Evolutionary conservation across 768 basidiomycete genomes (phyloP).

Genomic region (Suillus plorans): DNA sequence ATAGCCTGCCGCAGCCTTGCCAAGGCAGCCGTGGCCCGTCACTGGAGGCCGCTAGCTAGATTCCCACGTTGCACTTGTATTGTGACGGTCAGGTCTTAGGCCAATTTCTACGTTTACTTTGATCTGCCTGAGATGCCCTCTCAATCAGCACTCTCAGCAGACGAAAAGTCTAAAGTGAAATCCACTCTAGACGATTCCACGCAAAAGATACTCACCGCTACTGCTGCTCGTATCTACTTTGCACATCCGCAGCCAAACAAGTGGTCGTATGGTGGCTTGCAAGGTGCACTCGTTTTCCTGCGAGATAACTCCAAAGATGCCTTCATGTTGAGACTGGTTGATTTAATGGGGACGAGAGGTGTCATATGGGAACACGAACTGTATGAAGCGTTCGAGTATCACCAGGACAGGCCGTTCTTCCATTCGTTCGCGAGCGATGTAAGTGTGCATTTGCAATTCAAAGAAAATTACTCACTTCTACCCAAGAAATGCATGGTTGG

Average conservation of each 20-base stretch:
- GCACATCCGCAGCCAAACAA: constrained; percentile 72
- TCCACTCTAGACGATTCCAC: constrained; percentile 49
- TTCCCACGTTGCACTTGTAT: constrained; percentile 1
- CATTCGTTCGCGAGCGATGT: constrained; percentile 93
- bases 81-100: constrained; percentile 4
- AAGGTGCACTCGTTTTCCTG: constrained; percentile 80
- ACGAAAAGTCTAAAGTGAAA: constrained; percentile 81
- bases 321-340: constrained; percentile 76
- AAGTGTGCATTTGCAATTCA: constrained; percentile 35
- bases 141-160: constrained; percentile 63
- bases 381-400: constrained; percentile 78
- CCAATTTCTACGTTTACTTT: neutral
- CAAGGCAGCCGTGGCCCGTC: no score
- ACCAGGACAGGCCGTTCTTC: constrained; percentile 86
- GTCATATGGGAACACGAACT: constrained; percentile 94
- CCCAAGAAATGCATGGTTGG: constrained; percentile 86
- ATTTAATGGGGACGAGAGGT: constrained; percentile 79
- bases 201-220: constrained; percentile 81
- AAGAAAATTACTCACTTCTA: constrained; percentile 3
- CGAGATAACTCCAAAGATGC: constrained; percentile 56
- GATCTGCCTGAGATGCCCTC: constrained; percentile 57
- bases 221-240: constrained; percentile 87
- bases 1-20: neutral
- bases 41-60: no score
- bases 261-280: constrained; percentile 87